These are phyloP conservation scores for Phytopythium kandeliae DNA, from an alignment of 352 stramenopile genomes.

Conservation along the genomic window DNA sequence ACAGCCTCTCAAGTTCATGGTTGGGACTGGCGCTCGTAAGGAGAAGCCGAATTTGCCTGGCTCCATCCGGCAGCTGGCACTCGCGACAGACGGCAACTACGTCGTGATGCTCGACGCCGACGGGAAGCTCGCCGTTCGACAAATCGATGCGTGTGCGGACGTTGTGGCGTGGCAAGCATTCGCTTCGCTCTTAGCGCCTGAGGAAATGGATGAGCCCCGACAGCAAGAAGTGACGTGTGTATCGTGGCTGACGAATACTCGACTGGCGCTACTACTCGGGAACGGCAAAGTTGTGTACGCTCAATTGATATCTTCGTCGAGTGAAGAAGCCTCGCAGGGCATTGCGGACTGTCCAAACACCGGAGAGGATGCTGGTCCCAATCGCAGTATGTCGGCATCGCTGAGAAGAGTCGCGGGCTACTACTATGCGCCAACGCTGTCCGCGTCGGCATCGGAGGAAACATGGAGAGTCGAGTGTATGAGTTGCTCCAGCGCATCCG, in stretches of 20 bases:
- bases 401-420: not conserved
- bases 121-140: slow-evolving; percentile 37
- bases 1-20: slow-evolving; percentile 35
- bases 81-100: slow-evolving; percentile 43
- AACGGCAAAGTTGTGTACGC: not conserved
- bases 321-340: not conserved
- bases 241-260: not conserved
- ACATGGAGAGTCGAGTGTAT: not conserved
- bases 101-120: slow-evolving; percentile 48
- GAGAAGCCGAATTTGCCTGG: slow-evolving; percentile 15
- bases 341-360: too few species aligned
- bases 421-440: slow-evolving; percentile 1
- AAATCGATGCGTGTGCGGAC: slow-evolving; percentile 59
- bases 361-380: not conserved
- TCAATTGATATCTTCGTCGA: not conserved
- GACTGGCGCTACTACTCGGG: not conserved
- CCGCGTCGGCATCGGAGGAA: not conserved
- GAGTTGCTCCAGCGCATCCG: not conserved
- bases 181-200: not conserved
- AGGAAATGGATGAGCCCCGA: not conserved
- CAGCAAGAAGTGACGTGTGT: not conserved
- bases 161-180: slow-evolving; percentile 49
- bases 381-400: not conserved
- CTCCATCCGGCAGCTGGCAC: slow-evolving; percentile 33
- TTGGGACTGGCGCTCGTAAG: slow-evolving; percentile 14